Evolutionary conservation across 2,329 filamentous ascomycete species (phyloP), one percentile per base, ranked within the genome.

Genomic region (Akanthomyces uredinophilus): DNA sequence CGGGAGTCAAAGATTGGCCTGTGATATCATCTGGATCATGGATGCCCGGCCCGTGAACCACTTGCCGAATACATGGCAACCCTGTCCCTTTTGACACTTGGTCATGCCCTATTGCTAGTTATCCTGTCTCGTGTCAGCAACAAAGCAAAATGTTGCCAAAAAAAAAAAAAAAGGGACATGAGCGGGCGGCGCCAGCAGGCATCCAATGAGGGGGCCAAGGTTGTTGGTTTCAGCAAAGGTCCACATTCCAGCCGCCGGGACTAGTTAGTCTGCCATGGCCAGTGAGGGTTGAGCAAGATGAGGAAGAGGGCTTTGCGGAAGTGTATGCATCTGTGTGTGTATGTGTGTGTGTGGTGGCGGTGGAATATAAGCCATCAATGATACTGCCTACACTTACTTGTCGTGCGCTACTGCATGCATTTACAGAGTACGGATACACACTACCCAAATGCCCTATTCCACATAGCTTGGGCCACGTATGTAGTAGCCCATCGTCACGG

Each of bases 191-290:
- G 46, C 46, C 22, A 24, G 24, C 7, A 14, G 47, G 47, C 16
- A 50, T 54, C 51, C 51, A 54, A 54, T 54, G 13, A 54, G 20
- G 29, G 10, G 11, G 32, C 20, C 35, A 24, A 57, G n/a, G 43
- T 27, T 57, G 54, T 57, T 57, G 54, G 54, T 57, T 49, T 56
- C 54, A 49, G 16, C 18, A n/a, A 35, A 14, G 22, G 7, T n/a
- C 41, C 54, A 49, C 54, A 57, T 49, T 47, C 54, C 54, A 57
- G 29, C 18, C 43, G 54, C 43, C 54, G 29, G 39, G 13, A 20
- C 24, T 29, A 46, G 52, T 39, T 55, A 32, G 52, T 44, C 8
- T 11, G 49, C n/a, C 24, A n/a, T 13, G n/a, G 14, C 47, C 47
- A 50, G 47, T 50, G 22, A 50, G 47, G 10, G 24, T 49, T 35